Conservation (phyloP, 768 basidiomycete genomes). For the Imleria badia region DNA sequence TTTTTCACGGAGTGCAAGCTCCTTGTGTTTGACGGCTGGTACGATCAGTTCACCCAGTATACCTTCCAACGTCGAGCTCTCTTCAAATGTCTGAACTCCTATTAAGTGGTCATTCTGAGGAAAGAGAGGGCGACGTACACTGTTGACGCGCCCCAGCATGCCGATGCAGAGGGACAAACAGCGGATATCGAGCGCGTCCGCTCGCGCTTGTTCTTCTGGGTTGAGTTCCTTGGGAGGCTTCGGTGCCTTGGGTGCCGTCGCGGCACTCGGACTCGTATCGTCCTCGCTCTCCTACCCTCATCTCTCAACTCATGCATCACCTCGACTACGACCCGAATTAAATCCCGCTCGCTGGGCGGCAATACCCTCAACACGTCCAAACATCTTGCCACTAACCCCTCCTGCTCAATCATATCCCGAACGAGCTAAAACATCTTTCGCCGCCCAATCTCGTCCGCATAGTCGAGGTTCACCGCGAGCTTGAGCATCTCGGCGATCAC, state of each 20-base stretch:
- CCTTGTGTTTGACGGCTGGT: constrained; percentile 87
- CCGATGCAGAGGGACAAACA: constrained; percentile 77
- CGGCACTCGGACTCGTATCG: background rate
- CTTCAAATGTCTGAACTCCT: constrained; percentile 48
- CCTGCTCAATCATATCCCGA: too few species aligned
- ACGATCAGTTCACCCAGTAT: constrained; percentile 79
- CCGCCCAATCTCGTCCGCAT: constrained; percentile 88
- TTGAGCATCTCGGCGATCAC: constrained; percentile 80
- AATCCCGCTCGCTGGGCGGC: constrained; percentile 71
- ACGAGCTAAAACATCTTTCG: too few species aligned
- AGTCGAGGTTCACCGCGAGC: constrained; percentile 80
- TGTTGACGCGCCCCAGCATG: too few species aligned
- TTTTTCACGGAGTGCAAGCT: constrained; percentile 61
- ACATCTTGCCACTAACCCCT: constrained; percentile 62
- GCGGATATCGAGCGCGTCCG: constrained; percentile 67
- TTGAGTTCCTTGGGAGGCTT: constrained; percentile 42
- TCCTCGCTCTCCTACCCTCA: constrained; percentile 29
- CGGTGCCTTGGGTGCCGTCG: constrained; percentile 19
- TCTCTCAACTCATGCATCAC: constrained; percentile 51
- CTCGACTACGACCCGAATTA: constrained; percentile 83
- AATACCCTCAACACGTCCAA: constrained; percentile 80
- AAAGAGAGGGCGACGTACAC: too few species aligned
- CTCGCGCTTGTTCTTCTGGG: constrained; percentile 55
- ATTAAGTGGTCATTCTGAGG: background rate
- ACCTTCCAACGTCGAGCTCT: constrained; percentile 70